phyloP scores from a whole-genome alignment of 176 grass and related monocot genomes.

The Avena sativa region DNA sequence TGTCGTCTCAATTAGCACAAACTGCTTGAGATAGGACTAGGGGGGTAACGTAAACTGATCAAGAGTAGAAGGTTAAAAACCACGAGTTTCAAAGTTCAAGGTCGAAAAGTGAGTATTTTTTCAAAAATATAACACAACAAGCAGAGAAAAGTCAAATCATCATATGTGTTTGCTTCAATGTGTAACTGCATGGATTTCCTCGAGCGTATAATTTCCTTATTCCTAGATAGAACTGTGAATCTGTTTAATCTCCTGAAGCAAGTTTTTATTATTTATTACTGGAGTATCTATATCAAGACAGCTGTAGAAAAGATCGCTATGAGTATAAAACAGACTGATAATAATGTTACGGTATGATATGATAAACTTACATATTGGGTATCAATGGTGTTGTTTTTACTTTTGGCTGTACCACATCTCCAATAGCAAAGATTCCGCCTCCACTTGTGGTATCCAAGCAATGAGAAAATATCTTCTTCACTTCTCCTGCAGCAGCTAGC shows the following conservation, averaged over 20 bases:
- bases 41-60: background rate
- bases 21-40: background rate
- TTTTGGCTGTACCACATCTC: conserved; percentile 90
- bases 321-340: conserved; percentile 18
- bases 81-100: background rate
- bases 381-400: conserved; percentile 89
- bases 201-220: background rate
- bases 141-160: background rate
- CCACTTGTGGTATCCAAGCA: conserved; percentile 89
- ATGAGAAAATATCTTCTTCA: conserved; percentile 95
- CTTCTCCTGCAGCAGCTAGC: conserved; percentile 76
- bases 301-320: background rate
- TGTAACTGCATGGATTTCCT: conserved; percentile 12
- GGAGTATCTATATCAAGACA: conserved; percentile 28
- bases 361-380: conserved; percentile 67
- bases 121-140: conserved; percentile 5
- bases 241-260: conserved; percentile 24
- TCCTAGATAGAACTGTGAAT: conserved; percentile 20
- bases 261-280: conserved; percentile 10
- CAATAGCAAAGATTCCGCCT: conserved; percentile 91
- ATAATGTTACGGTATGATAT: conserved; percentile 27
- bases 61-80: conserved; percentile 7
- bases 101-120: background rate
- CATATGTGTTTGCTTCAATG: conserved; percentile 1
- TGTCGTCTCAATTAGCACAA: background rate